These are phyloP conservation scores for Alloteropsis semialata DNA, from an alignment of 176 grass and related monocot species.

Conservation along the genomic window DNA sequence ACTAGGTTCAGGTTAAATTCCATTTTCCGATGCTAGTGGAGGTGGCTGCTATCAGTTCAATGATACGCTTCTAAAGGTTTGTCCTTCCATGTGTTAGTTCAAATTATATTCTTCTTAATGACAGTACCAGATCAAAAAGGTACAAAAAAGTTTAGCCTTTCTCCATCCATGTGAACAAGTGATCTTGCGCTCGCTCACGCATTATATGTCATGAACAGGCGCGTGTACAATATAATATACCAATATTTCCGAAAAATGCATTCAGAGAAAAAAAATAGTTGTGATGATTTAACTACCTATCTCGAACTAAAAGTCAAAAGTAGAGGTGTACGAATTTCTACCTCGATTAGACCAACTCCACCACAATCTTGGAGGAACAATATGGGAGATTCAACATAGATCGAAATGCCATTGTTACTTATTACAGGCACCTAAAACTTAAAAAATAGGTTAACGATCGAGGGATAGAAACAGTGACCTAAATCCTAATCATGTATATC, in stretches of 20 bases:
- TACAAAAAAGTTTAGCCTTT: not conserved
- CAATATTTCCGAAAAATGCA: not conserved
- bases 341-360: constrained; percentile 21
- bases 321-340: constrained; percentile 1
- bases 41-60: constrained; percentile 34
- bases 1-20: constrained; percentile 30
- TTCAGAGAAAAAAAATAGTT: not conserved
- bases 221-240: not conserved
- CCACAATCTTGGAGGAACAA: constrained; percentile 16
- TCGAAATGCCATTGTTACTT: not conserved
- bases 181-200: not conserved
- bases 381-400: not conserved
- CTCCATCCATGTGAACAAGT: constrained; percentile 15
- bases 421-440: not conserved
- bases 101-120: constrained; percentile 13
- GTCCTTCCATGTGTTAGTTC: constrained; percentile 17
- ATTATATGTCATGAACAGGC: not conserved
- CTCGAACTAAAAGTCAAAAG: constrained; percentile 22
- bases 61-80: constrained; percentile 15
- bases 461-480: not conserved
- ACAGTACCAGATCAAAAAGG: not conserved
- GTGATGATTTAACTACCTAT: constrained; percentile 18
- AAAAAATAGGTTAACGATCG: not conserved
- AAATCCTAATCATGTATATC: not conserved
- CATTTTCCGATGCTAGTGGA: constrained; percentile 31